Conservation (phyloP, 2,329 filamentous ascomycete species). For the Hypomyces rosellus region DNA sequence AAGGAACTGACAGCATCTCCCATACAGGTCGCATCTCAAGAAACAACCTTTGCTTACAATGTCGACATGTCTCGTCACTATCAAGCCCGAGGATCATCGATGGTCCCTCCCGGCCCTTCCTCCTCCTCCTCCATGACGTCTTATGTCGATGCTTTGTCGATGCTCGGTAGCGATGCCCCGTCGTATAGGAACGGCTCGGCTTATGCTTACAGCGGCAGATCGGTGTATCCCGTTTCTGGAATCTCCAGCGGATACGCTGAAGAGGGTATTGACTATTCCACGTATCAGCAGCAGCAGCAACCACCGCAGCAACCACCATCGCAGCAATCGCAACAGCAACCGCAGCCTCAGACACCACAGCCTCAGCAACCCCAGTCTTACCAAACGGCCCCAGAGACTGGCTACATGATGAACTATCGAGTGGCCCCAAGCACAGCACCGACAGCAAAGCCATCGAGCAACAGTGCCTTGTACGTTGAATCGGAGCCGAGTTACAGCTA, state of each 20-base stretch:
- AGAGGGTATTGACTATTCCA: conserved; percentile 20
- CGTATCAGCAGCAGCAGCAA: conserved; percentile 14
- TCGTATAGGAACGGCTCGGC: conserved; percentile 17
- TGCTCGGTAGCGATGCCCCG: conserved; percentile 14
- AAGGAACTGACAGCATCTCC: conserved; percentile 4
- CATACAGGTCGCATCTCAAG: conserved; percentile 26
- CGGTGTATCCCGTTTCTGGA: conserved; percentile 19
- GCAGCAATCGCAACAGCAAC: conserved; percentile 8
- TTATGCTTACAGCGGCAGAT: conserved; percentile 20
- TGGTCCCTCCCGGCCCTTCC: conserved; percentile 5
- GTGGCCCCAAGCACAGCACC: conserved; percentile 13
- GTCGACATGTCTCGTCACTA: conserved; percentile 26
- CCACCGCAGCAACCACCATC: neutral
- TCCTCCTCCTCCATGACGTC: conserved; percentile 8
- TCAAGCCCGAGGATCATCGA: conserved; percentile 19
- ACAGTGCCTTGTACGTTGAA: conserved; percentile 20
- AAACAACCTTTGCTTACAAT: conserved; percentile 25
- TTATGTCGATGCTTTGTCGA: conserved; percentile 16
- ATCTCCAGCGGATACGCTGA: conserved; percentile 23
- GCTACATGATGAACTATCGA: conserved; percentile 23
- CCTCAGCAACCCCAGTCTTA: conserved; percentile 3
- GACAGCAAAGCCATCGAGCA: conserved; percentile 12
- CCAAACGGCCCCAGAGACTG: conserved; percentile 16
- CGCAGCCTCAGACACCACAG: neutral
- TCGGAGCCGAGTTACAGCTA: conserved; percentile 23